These are phyloP conservation scores for Leishmania gerbilli DNA, from an alignment of 208 protist genomes.

Conservation along the genomic window DNA sequence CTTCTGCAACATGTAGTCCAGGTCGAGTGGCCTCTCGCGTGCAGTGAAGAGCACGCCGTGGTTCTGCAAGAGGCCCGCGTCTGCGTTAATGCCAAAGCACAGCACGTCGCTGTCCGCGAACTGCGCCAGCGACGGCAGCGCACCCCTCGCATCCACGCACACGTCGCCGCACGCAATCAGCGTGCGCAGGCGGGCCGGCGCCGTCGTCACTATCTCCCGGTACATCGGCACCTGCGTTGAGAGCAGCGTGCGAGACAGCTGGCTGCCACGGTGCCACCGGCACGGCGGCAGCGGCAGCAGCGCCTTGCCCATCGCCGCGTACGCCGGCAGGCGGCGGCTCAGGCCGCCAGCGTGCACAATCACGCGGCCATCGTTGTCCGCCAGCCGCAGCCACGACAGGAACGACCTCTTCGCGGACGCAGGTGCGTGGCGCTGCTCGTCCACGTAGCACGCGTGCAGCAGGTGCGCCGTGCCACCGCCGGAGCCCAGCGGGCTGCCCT, in stretches of 20 bases:
- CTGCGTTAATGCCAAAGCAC: constrained; percentile 42
- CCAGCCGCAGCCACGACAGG: constrained; percentile 28
- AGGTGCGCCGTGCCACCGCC: constrained; percentile 51
- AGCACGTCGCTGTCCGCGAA: constrained; percentile 48
- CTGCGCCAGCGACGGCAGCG: constrained; percentile 11
- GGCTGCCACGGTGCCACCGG: constrained; percentile 32
- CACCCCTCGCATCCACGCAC: constrained; percentile 19
- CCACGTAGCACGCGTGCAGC: constrained; percentile 33
- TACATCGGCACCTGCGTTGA: constrained; percentile 38
- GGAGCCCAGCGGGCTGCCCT: constrained; percentile 36
- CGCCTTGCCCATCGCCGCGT: constrained; percentile 44
- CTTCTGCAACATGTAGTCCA: constrained; percentile 67
- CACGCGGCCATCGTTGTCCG: constrained; percentile 31
- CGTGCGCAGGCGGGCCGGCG: constrained; percentile 37
- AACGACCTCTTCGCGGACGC: constrained; percentile 9
- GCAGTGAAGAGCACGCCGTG: constrained; percentile 55
- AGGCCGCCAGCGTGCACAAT: constrained; percentile 57
- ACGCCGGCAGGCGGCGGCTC: constrained; percentile 55
- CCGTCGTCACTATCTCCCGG: constrained; percentile 20
- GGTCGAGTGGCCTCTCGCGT: constrained; percentile 14
- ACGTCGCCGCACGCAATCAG: constrained; percentile 50
- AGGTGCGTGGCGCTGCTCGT: constrained; percentile 13
- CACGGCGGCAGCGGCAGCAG: constrained; percentile 50
- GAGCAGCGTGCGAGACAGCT: constrained; percentile 42
- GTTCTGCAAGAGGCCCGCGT: constrained; percentile 17